These are phyloP conservation scores for Pyronema omphalodes DNA, from an alignment of 495 filamentous ascomycete genomes.

Conservation along the genomic window DNA sequence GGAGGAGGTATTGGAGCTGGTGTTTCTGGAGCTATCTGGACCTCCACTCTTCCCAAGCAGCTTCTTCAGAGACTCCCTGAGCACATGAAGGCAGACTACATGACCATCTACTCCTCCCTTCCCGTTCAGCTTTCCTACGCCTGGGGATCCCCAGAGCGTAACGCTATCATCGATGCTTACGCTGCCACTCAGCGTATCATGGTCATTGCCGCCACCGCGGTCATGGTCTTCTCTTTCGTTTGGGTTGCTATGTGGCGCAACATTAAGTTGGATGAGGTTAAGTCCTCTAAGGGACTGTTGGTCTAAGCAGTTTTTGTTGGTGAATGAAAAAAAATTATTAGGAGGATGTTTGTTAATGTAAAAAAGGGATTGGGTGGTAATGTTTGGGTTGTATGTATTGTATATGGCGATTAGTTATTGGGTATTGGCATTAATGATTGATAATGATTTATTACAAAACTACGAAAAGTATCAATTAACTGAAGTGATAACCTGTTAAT, in stretches of 20 bases:
- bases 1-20: constrained; percentile 47
- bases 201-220: constrained; percentile 33
- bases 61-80: constrained; percentile 39
- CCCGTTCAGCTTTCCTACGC: constrained; percentile 34
- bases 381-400: neutral
- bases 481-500: too few species aligned
- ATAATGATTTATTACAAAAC: too few species aligned
- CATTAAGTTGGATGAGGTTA: constrained; percentile 37
- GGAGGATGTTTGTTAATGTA: neutral
- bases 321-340: neutral
- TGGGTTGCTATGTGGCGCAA: constrained; percentile 35
- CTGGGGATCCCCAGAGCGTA: constrained; percentile 31
- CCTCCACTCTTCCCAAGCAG: constrained; percentile 35
- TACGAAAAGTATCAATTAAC: too few species aligned
- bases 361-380: neutral
- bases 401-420: neutral
- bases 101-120: constrained; percentile 36
- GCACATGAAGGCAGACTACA: constrained; percentile 23
- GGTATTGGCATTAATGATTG: neutral
- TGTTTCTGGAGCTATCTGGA: constrained; percentile 50
- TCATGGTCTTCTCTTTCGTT: constrained; percentile 33
- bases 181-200: constrained; percentile 36
- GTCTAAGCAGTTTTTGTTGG: neutral
- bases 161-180: constrained; percentile 40
- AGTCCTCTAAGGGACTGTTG: constrained; percentile 31